phyloP scores from a whole-genome alignment of 805 yeast genomes.

The Sungouiozyma intestinalis region DNA sequence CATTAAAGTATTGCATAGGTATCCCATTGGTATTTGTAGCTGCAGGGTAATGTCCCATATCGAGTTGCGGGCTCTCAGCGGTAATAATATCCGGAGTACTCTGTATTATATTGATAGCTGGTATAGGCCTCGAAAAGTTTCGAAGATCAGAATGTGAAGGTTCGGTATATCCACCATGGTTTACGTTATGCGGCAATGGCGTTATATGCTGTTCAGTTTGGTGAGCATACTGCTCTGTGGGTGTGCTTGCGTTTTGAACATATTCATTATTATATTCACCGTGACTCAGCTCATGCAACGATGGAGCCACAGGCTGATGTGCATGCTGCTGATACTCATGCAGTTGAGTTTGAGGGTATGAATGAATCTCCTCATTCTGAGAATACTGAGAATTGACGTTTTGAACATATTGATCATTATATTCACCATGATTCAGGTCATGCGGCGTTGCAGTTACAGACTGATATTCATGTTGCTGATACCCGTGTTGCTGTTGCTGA shows the following conservation, averaged over 20 bases:
- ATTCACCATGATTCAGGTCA: not conserved
- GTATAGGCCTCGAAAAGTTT: slow-evolving; percentile 10
- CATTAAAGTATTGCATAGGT: slow-evolving; percentile 12
- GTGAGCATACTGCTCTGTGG: too few species aligned
- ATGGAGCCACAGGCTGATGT: not conserved
- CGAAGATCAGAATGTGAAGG: not conserved
- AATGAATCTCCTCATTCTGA: slow-evolving; percentile 1
- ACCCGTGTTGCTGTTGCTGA: not conserved
- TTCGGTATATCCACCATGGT: not conserved
- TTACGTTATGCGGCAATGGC: slow-evolving; percentile 3
- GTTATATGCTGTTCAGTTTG: not conserved
- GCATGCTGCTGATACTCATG: not conserved
- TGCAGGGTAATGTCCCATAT: slow-evolving; percentile 3
- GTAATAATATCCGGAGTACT: slow-evolving; percentile 17
- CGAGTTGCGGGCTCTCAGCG: slow-evolving; percentile 4
- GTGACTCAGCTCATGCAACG: not conserved
- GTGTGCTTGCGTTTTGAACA: not conserved
- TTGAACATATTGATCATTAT: not conserved
- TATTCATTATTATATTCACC: not conserved
- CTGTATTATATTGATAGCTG: slow-evolving; percentile 21
- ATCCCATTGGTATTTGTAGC: not conserved
- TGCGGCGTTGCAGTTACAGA: not conserved
- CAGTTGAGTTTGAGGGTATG: not conserved
- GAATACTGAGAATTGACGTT: slow-evolving; percentile 1
- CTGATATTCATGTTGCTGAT: not conserved